phyloP scores from a whole-genome alignment of 1,284 basidiomycete genomes.

The Apiotrichum laibachii region DNA sequence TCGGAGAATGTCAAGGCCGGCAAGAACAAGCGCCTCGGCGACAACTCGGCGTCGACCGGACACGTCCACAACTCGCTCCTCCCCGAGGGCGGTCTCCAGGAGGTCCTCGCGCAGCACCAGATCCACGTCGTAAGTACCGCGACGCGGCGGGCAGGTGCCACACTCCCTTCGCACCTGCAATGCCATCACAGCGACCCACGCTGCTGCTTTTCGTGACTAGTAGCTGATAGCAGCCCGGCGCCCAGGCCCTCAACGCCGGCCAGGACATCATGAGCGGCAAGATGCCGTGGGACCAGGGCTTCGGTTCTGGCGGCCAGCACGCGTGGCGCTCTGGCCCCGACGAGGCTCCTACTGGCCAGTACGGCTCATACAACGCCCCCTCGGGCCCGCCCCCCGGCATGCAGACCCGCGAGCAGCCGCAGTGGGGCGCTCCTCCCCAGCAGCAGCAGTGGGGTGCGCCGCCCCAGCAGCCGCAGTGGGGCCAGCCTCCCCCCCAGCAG shows the following conservation, averaged over 20 bases:
- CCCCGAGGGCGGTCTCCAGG: conserved; percentile 48
- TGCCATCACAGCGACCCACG: too few relatives aligned
- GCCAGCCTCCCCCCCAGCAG: not conserved
- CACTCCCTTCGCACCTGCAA: too few relatives aligned
- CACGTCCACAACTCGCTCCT: conserved; percentile 47
- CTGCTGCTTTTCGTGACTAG: too few relatives aligned
- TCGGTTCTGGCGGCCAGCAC: conserved; percentile 46
- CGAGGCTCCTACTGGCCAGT: not conserved
- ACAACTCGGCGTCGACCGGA: conserved; percentile 34
- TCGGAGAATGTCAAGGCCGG: conserved; percentile 69
- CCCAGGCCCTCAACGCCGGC: conserved; percentile 43
- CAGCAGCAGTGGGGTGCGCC: not conserved
- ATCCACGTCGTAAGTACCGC: conserved; percentile 44
- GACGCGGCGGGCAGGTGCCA: too few relatives aligned
- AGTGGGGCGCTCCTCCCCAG: not conserved
- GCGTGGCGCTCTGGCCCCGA: conserved; percentile 36
- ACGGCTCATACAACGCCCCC: conserved; percentile 1
- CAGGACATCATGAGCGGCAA: conserved; percentile 49
- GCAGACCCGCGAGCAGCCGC: not conserved
- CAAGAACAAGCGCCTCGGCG: conserved; percentile 63
- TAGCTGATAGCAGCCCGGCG: conserved; percentile 26
- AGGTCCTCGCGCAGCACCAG: conserved; percentile 47
- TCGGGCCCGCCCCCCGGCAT: conserved; percentile 9
- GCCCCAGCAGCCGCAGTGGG: conserved; percentile 2
- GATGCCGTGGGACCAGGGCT: conserved; percentile 50